These are phyloP conservation scores for Aureobasidium sp. DNA, from an alignment of 2,329 filamentous ascomycete species.

Conservation along the genomic window DNA sequence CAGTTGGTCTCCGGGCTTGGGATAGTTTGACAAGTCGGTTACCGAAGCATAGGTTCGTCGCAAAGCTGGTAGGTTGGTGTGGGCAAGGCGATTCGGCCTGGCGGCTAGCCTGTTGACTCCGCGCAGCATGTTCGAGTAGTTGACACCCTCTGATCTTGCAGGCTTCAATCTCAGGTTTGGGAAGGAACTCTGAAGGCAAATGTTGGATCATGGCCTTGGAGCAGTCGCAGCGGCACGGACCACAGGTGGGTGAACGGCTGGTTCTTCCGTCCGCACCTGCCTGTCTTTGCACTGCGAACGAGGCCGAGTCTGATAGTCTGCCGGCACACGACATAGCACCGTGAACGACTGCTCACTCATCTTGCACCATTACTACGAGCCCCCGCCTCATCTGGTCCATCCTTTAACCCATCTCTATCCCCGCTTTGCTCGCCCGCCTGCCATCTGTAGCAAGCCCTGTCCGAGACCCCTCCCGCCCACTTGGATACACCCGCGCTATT, in stretches of 20 bases:
- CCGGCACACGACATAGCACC: not conserved
- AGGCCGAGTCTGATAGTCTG: not conserved
- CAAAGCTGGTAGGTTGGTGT: constrained; percentile 2
- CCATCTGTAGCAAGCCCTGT: not conserved
- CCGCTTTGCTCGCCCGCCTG: not conserved
- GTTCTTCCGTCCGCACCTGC: not conserved
- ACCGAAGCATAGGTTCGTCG: constrained; percentile 52
- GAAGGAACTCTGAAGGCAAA: not conserved
- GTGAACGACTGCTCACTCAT: not conserved
- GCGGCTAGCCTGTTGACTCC: constrained; percentile 3
- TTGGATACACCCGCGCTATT: not conserved
- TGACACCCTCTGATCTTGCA: not conserved
- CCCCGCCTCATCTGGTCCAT: not conserved
- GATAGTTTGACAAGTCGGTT: constrained; percentile 68
- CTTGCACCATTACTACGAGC: not conserved
- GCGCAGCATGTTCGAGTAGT: not conserved
- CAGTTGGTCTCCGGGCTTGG: constrained; percentile 73
- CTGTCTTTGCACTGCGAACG: constrained; percentile 5
- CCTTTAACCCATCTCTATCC: not conserved
- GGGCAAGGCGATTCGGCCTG: not conserved
- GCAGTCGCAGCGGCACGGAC: not conserved
- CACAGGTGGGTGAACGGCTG: not conserved
- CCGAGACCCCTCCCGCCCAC: not conserved
- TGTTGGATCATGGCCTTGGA: not conserved
- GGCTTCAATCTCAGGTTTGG: not conserved